These are phyloP conservation scores for Macrolepiota fuliginosa DNA, from an alignment of 768 basidiomycete species.

Conservation along the genomic window DNA sequence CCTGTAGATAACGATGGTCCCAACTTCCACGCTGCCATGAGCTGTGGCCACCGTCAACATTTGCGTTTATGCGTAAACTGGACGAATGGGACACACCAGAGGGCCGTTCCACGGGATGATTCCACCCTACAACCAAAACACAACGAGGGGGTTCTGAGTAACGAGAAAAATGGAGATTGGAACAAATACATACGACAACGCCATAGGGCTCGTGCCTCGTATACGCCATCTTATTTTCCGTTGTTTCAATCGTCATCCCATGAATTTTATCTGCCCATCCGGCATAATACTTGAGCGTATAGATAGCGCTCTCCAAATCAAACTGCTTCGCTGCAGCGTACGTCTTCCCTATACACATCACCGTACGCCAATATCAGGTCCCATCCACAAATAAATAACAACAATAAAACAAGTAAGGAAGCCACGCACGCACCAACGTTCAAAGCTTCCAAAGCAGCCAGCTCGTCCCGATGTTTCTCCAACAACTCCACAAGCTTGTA, in stretches of 20 bases:
- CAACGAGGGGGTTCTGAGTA: too few species aligned
- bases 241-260: constrained; percentile 74
- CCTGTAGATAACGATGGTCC: constrained; percentile 78
- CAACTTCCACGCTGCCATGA: constrained; percentile 68
- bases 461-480: constrained; percentile 56
- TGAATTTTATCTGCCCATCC: constrained; percentile 89
- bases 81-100: constrained; percentile 15
- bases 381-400: neutral
- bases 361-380: neutral
- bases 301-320: constrained; percentile 49
- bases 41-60: constrained; percentile 8
- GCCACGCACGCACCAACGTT: constrained; percentile 49
- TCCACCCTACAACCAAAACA: constrained; percentile 27
- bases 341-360: constrained; percentile 46
- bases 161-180: too few species aligned
- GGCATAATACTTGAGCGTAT: constrained; percentile 72
- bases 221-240: constrained; percentile 57
- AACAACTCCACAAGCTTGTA: constrained; percentile 64
- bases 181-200: constrained; percentile 32
- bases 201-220: constrained; percentile 68
- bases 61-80: neutral
- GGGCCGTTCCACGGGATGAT: constrained; percentile 70
- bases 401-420: neutral
- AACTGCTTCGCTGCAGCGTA: constrained; percentile 44
- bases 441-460: constrained; percentile 72